phyloP scores from a whole-genome alignment of 441 rosid species.

The Gossypium gossypioides region DNA sequence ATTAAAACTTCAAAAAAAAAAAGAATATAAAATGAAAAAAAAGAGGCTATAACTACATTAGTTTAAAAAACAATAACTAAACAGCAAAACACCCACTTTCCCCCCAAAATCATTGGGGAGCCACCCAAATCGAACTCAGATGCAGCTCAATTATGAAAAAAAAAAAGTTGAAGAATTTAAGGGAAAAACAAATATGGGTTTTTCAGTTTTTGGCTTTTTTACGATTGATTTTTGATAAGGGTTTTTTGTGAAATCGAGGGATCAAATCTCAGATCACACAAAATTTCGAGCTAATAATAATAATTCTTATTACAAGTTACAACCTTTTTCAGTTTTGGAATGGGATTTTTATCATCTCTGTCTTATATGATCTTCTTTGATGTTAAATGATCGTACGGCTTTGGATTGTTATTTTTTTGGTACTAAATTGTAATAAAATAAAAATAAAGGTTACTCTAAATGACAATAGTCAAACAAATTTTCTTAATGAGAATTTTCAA shows the following conservation, averaged over 20 bases:
- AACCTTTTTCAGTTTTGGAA: neutral
- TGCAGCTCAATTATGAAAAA: conserved; percentile 9
- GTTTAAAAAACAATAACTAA: neutral
- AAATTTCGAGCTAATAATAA: neutral
- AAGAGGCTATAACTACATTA: neutral
- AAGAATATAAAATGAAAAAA: neutral
- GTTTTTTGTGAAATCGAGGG: conserved; percentile 25
- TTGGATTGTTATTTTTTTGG: too few species aligned
- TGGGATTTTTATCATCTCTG: neutral
- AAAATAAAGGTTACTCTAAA: too few species aligned
- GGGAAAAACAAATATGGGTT: conserved; percentile 26
- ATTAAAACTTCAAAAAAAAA: conserved; percentile 25
- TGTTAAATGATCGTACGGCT: too few species aligned
- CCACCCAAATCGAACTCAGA: conserved; percentile 14
- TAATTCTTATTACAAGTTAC: neutral
- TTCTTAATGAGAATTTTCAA: too few species aligned
- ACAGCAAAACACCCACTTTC: conserved; percentile 12
- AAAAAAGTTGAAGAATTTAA: neutral
- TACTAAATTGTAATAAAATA: too few species aligned
- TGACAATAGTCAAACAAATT: too few species aligned
- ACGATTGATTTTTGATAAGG: conserved; percentile 32
- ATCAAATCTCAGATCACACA: conserved; percentile 20
- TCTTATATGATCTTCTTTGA: too few species aligned
- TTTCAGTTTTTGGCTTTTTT: conserved; percentile 14
- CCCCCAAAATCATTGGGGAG: conserved; percentile 14